Evolutionary conservation across 495 filamentous ascomycete genomes (phyloP).

Genomic region (Lindgomyces ingoldianus): DNA sequence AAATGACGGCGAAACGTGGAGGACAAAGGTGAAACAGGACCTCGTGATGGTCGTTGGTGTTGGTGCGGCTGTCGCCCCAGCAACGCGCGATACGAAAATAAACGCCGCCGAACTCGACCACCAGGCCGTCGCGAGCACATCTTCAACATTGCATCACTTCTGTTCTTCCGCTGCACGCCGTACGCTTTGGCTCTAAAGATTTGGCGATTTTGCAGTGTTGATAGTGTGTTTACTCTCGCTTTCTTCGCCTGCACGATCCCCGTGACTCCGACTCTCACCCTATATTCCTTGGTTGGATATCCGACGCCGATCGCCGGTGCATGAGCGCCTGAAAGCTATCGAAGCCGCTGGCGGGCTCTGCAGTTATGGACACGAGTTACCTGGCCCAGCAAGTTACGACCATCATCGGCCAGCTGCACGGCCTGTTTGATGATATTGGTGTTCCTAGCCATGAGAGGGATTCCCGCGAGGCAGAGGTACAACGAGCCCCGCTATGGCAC

Average conservation of each 20-base stretch:
- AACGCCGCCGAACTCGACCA: constrained; percentile 5
- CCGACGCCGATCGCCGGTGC: constrained; percentile 30
- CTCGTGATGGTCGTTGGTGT: constrained; percentile 13
- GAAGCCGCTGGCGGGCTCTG: constrained; percentile 30
- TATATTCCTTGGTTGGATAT: constrained; percentile 31
- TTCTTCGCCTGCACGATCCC: not conserved
- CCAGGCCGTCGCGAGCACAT: constrained; percentile 12
- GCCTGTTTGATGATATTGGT: constrained; percentile 94
- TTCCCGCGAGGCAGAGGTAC: constrained; percentile 78
- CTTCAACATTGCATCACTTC: constrained; percentile 28
- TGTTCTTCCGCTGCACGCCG: not conserved
- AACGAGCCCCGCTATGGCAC: constrained; percentile 20
- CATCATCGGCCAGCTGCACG: constrained; percentile 87
- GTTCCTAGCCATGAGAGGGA: constrained; percentile 88
- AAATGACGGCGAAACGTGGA: not conserved
- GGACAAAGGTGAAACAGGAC: constrained; percentile 1
- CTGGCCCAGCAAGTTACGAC: constrained; percentile 90
- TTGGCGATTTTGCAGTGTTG: not conserved
- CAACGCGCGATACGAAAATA: constrained; percentile 10
- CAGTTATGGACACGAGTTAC: constrained; percentile 82
- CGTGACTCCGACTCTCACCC: not conserved
- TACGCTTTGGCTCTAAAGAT: not conserved
- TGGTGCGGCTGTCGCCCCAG: constrained; percentile 10
- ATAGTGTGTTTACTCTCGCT: not conserved
- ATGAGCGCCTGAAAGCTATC: constrained; percentile 32